Evolutionary conservation across 805 yeast genomes (phyloP).

Genomic region (Pichia insulana): DNA sequence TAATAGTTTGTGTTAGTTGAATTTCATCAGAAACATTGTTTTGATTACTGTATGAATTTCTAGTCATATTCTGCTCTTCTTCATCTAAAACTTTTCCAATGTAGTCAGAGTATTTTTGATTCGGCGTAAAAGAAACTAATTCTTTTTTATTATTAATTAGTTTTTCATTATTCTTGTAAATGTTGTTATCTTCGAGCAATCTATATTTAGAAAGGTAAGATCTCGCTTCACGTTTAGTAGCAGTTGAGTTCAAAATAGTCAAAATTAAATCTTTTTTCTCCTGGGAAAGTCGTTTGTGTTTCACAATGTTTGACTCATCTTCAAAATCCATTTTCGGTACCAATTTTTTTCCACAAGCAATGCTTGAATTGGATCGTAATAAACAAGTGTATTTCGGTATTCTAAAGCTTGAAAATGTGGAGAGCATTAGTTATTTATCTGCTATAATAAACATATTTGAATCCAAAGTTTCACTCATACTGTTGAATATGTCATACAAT

Average conservation of each 20-base stretch:
- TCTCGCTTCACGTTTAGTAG: constrained; percentile 87
- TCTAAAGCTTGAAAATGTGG: no score
- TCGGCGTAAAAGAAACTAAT: constrained; percentile 3
- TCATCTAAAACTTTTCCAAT: constrained; percentile 20
- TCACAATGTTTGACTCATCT: constrained; percentile 19
- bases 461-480: no score
- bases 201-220: constrained; percentile 70
- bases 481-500: no score
- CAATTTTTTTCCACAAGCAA: background rate
- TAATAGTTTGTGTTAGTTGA: constrained; percentile 30
- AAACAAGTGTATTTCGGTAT: no score
- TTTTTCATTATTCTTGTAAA: constrained; percentile 20
- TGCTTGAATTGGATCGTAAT: no score
- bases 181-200: constrained; percentile 28
- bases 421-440: no score
- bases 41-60: background rate
- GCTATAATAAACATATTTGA: no score
- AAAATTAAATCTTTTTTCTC: constrained; percentile 61
- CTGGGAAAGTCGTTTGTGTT: constrained; percentile 25
- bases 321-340: constrained; percentile 2
- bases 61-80: constrained; percentile 3
- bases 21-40: constrained; percentile 16
- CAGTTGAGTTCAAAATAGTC: constrained; percentile 79
- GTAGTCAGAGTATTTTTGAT: constrained; percentile 30
- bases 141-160: constrained; percentile 7